phyloP scores from a whole-genome alignment of 164 flowering plant species.

The Umbilicus rupestris region DNA sequence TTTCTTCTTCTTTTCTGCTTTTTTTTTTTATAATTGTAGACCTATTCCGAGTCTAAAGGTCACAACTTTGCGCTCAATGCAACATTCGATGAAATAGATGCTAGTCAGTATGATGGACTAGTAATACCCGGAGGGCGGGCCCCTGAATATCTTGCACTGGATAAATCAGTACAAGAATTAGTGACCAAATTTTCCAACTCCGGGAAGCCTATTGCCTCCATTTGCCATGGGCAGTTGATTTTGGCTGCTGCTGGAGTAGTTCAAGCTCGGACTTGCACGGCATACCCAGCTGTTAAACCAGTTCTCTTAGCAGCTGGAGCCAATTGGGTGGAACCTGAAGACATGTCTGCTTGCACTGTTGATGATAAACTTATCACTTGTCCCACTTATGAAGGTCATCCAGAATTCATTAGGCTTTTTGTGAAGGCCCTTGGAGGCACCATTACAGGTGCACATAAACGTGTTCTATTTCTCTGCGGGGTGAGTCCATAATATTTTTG shows the following conservation, averaged over 20 bases:
- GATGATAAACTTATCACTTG: slow-evolving; percentile 82
- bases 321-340: slow-evolving; percentile 72
- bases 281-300: slow-evolving; percentile 58
- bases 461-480: slow-evolving; percentile 89
- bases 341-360: slow-evolving; percentile 39
- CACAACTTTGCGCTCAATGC: slow-evolving; percentile 97
- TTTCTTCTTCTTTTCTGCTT: not conserved
- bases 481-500: slow-evolving; percentile 27
- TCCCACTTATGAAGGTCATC: slow-evolving; percentile 70
- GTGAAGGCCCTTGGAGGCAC: slow-evolving; percentile 79
- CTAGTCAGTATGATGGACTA: slow-evolving; percentile 70
- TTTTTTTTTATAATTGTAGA: slow-evolving; percentile 31
- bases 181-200: slow-evolving; percentile 40
- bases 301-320: slow-evolving; percentile 74
- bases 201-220: slow-evolving; percentile 71
- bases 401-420: slow-evolving; percentile 61
- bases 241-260: slow-evolving; percentile 82
- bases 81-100: slow-evolving; percentile 67
- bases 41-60: slow-evolving; percentile 70
- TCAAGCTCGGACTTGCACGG: slow-evolving; percentile 66
- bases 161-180: slow-evolving; percentile 52
- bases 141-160: slow-evolving; percentile 85
- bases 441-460: slow-evolving; percentile 51
- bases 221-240: slow-evolving; percentile 89
- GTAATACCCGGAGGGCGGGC: slow-evolving; percentile 91